Evolutionary conservation across 2,329 filamentous ascomycete species (phyloP), one percentile per base, ranked within the genome.

Genomic region (Microdochium paspali): DNA sequence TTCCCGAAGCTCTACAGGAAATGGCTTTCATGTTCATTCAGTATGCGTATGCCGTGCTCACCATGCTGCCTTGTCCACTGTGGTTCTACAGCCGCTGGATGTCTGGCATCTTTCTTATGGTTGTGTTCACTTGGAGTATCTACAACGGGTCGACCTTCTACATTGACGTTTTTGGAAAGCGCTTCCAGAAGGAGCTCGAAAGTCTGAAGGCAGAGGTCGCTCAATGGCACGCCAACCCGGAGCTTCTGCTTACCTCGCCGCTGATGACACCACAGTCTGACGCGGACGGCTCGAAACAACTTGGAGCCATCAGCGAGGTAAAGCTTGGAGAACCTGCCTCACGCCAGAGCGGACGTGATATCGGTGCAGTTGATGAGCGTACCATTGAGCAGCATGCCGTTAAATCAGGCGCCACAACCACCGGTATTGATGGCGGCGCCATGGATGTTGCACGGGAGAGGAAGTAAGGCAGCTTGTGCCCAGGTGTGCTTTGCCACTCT

Each of bases 141-240:
- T 94, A 96, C 71, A 98, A 98, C 57, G 93, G 93, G 26, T 89
- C 93, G 18, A 97, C 90, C 1, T 98, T 87, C 66, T 98, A 98
- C 67, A 97, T 98, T 60, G 93, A 98, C 58, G 88, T 97, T 2
- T 98, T 97, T 63, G 93, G 94, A 47, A 95, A 87, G 58, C 82
- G 90, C 2, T 97, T 98, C 73, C 89, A 98, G 71, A 95, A 91
- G 61, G 93, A 98, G 65, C 74, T 98, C 12, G 90, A 98, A 62
- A 78, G 84, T 46, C 78, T 98, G 69, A 90, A 86, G 67, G 80
- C 80, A 47, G 93, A 98, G 60, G 90, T 98, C 9, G 79, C 84
- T 43, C 91, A 89, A 63, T 94, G 89, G 88, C 90, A 95, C 65
- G 74, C 71, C 51, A 76, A 69, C 26, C 74, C 79, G 1, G 77